Evolutionary conservation across 805 yeast genomes (phyloP).

Genomic region (Myxozyma geophila): DNA sequence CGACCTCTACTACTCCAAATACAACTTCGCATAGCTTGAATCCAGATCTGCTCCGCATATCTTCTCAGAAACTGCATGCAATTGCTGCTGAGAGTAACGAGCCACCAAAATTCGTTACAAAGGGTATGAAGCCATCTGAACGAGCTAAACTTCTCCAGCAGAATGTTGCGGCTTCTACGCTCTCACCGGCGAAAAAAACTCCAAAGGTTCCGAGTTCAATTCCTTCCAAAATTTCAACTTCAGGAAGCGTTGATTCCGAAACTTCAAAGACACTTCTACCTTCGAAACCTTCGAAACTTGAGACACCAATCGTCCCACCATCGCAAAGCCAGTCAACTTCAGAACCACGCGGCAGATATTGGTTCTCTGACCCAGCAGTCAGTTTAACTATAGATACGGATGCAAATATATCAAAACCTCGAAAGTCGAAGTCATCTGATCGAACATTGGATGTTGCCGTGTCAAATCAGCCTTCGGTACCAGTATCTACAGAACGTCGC

Average conservation of each 20-base stretch:
- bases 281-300: not conserved
- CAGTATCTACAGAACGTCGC: not conserved
- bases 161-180: not conserved
- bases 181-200: too few relatives aligned
- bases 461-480: not conserved
- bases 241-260: not conserved
- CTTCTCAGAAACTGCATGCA: too few relatives aligned
- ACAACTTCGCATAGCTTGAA: not conserved
- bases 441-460: too few relatives aligned
- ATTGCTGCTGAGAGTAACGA: too few relatives aligned
- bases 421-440: not conserved
- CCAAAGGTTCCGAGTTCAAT: not conserved
- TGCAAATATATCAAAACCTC: not conserved
- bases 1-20: too few relatives aligned
- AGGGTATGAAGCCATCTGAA: slow-evolving; percentile 12
- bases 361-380: not conserved
- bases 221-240: not conserved
- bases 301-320: not conserved
- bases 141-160: not conserved
- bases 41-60: not conserved
- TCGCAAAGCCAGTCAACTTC: not conserved
- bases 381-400: too few relatives aligned
- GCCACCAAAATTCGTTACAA: not conserved
- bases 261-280: not conserved
- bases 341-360: not conserved